Base-by-base conservation (phyloP, 148 eudicot genomes). In the Diospyros kaki region DNA sequence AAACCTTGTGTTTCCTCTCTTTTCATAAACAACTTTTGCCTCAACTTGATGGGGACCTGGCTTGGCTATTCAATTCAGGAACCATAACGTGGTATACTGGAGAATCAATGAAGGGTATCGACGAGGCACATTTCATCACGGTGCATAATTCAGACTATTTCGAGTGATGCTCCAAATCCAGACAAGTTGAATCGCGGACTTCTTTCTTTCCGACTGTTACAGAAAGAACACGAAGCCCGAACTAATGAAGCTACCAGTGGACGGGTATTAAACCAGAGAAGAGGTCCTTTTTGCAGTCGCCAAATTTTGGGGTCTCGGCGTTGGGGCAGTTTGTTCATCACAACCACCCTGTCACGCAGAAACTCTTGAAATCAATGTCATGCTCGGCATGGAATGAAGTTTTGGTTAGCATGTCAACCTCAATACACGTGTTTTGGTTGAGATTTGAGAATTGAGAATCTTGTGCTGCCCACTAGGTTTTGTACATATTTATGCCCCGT, bases 121-220 rank as follows among this genome's bases (percentile, higher is more conserved):
- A 84, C 28, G 85, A 83, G 51, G 88, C 89, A 63, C 91, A 81
- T 78, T 86, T 85, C 53, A 84, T 89, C 53, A 73, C 81, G 50
- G 73, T 92, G 81, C 84, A 88, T 68, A 84, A 81, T 59, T 76
- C 92, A 2, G 92, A 92, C 78, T 88, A 78, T 59, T 89, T 48
- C 8, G 0, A 4, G 52, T 28, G 8, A 48, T 48, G 8, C 52
- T 48, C 8, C 6, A 28, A 28, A 28, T 28, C 28, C 28, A 28
- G 28, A 28, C 28, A 0, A 0, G 28, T 89, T 66, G 73, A 76
- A 55, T 81, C 68, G 78, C 42, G 38, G 17, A 53, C 13, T 11
- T 45, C 40, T 7, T 41, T 69, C 50, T 42, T 43, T 42, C 28
- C 40, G 4, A 9, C 40, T 54, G 63, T 58, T 48, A 56, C 50